Conservation (phyloP, 805 yeast species). For the Komagataella pseudopastoris region DNA sequence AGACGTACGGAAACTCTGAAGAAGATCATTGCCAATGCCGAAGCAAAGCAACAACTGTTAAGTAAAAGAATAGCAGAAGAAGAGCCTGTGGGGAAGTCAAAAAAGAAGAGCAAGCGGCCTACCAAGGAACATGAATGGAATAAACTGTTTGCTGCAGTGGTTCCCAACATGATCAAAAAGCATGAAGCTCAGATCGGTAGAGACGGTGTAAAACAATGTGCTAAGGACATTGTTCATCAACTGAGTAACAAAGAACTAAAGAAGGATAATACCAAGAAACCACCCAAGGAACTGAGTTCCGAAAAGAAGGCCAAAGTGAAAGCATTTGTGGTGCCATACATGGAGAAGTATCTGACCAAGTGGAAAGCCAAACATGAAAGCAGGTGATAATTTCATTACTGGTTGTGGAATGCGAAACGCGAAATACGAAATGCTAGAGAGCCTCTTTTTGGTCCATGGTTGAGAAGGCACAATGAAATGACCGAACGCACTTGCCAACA, state of each 20-base stretch:
- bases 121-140: constrained; percentile 21
- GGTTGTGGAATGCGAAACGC: background rate
- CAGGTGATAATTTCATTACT: background rate
- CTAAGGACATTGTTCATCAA: constrained; percentile 60
- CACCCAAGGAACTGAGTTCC: constrained; percentile 44
- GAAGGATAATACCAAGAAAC: constrained; percentile 23
- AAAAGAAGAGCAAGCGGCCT: background rate
- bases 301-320: constrained; percentile 61
- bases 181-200: constrained; percentile 56
- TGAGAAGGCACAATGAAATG: background rate
- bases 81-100: constrained; percentile 8
- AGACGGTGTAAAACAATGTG: constrained; percentile 62
- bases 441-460: no score
- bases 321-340: constrained; percentile 44
- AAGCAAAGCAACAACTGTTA: constrained; percentile 16
- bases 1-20: constrained; percentile 13
- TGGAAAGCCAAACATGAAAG: background rate
- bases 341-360: constrained; percentile 43
- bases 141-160: constrained; percentile 47
- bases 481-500: background rate
- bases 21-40: constrained; percentile 16
- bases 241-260: constrained; percentile 58
- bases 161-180: constrained; percentile 67
- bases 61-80: constrained; percentile 16
- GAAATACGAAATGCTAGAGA: background rate